Evolutionary conservation across 805 yeast species (phyloP).

Genomic region (Candida morakotiae): DNA sequence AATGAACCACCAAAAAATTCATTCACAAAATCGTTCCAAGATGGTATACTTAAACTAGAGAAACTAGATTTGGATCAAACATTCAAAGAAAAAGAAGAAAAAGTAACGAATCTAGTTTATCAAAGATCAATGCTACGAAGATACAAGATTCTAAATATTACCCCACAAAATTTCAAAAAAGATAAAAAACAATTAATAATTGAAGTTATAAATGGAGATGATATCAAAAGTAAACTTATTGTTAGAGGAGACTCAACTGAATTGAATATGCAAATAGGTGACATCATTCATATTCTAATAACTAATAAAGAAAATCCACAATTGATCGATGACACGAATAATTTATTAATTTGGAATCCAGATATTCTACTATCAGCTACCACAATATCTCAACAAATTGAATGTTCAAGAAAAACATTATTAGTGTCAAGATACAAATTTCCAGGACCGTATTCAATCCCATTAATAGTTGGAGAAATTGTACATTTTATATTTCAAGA

Average conservation of each 20-base stretch:
- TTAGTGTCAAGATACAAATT: constrained; percentile 52
- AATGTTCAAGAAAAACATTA: constrained; percentile 70
- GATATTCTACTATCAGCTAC: constrained; percentile 83
- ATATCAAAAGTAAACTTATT: constrained; percentile 36
- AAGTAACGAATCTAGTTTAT: constrained; percentile 4
- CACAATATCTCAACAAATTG: constrained; percentile 67
- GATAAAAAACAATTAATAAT: constrained; percentile 45
- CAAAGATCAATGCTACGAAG: constrained; percentile 47
- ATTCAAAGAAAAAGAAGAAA: constrained; percentile 2
- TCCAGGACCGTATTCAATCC: constrained; percentile 62
- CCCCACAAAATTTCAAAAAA: constrained; percentile 10
- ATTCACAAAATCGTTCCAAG: constrained; percentile 11
- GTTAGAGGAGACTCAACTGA: constrained; percentile 61
- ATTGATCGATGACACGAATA: constrained; percentile 51
- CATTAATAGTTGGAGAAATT: constrained; percentile 75
- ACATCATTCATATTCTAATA: constrained; percentile 61
- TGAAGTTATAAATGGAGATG: constrained; percentile 43
- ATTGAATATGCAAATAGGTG: constrained; percentile 45
- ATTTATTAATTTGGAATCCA: constrained; percentile 78
- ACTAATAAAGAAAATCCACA: constrained; percentile 33
- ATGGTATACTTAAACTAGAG: constrained; percentile 11
- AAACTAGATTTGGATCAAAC: constrained; percentile 7
- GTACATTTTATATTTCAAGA: constrained; percentile 73
- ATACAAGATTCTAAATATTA: constrained; percentile 38
- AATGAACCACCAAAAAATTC: background rate